Percentiles rank a stretch among this genome's conserved stretches.
Conservation (phyloP, 1,284 basidiomycete species). For the Retiboletus flavoniger region DNA sequence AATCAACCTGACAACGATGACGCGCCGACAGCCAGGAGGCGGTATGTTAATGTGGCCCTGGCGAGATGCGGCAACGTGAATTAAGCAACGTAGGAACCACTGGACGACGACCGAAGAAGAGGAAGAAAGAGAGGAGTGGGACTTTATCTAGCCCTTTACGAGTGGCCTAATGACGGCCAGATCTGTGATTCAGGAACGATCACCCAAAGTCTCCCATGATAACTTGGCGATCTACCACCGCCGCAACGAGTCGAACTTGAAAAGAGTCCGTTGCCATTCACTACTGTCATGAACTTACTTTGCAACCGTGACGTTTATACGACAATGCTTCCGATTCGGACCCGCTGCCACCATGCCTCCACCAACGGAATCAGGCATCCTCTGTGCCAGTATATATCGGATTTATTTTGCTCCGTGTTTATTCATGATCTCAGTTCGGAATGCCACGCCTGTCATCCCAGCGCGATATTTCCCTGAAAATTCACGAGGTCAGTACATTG, state of each 20-base stretch:
- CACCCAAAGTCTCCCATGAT: neutral
- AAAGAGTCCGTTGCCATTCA: constrained; percentile 4
- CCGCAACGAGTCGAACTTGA: constrained; percentile 10
- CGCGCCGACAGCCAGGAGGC: constrained; percentile 20
- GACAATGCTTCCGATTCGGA: constrained; percentile 10
- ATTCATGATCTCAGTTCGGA: neutral
- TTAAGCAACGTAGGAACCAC: constrained; percentile 1
- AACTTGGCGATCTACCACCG: constrained; percentile 22
- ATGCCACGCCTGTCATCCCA: neutral
- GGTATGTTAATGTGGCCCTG: constrained; percentile 8
- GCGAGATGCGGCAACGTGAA: constrained; percentile 3
- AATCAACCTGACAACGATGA: constrained; percentile 3
- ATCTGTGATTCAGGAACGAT: constrained; percentile 22
- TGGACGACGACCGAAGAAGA: constrained; percentile 3
- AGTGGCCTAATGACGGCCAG: neutral
- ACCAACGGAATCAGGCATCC: neutral
- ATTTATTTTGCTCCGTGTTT: neutral
- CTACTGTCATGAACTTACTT: constrained; percentile 1
- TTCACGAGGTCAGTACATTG: neutral
- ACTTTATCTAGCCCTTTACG: constrained; percentile 16
- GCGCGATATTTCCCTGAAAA: neutral
- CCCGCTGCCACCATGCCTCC: neutral
- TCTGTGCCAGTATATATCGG: neutral
- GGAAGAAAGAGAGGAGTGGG: neutral
- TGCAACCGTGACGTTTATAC: neutral